Base-by-base conservation (phyloP, 192 early-diverging fungal species). In the Coemansia furcata region DNA sequence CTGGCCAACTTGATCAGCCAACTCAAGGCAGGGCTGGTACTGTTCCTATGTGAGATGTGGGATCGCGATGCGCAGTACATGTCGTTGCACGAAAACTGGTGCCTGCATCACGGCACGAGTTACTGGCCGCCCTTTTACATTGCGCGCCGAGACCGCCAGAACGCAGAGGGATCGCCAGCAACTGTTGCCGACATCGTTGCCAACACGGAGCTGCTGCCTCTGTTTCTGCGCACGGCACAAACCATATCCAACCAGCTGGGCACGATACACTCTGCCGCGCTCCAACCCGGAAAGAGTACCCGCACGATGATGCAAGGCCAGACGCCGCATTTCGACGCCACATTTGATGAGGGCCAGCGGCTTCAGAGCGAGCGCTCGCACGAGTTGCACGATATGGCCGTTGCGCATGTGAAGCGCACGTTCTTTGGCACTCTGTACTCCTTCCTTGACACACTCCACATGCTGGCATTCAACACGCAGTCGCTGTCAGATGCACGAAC, bases 361-460 rank as follows among this genome's bases (percentile, higher is more conserved):
- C 60, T 71, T 61, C 65, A 86, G 86, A 63, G 77, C 74, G 19
- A 70, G 69, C 60, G 84, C 64, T 65, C 86, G 77, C 67, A 79
- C 86, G n/a, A 83, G 86, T 62, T 76, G 66, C 67, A 75, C 33
- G 78, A 84, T 64, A 77, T 76, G 71, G 74, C 78, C 9, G 57
- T 77, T 37, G 49, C 11, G 1, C 83, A 76, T n/a, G 69, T 84
- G 21, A 86, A 86, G 62, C 85, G 88, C 40, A 85, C 89, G 0
- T 92, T 95, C 71, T 80, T 91, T 72, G 89, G 89, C 21, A 87
- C 89, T 3, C 60, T 92, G 47, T 92, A 88, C 60, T 84, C 87
- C 14, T 89, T 94, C 69, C 74, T 95, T 46, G 95, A 97, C 68
- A 89, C 92, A 21, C 84, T 95, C n/a, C 87, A 90, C 12, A 85